phyloP scores from a whole-genome alignment of 352 stramenopile genomes.

The Globisporangium nodosum region DNA sequence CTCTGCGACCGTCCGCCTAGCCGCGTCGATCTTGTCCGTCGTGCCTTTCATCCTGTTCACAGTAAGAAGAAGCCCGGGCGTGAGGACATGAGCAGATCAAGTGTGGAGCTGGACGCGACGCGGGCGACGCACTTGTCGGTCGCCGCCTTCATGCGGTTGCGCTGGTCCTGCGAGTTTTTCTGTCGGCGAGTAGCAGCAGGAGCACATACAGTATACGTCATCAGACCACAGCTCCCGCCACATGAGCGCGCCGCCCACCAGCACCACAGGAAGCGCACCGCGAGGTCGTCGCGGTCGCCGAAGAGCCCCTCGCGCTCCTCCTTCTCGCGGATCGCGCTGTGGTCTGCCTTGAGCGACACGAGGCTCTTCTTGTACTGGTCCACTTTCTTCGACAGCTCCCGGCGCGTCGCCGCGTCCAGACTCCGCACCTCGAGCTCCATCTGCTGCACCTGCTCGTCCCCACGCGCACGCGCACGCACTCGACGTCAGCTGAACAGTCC shows the following conservation, averaged over 20 bases:
- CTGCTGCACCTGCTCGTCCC: constrained; percentile 65
- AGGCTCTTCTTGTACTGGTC: constrained; percentile 89
- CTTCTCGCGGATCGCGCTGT: constrained; percentile 79
- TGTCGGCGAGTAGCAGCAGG: not conserved
- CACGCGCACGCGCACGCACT: not conserved
- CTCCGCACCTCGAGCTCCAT: constrained; percentile 87
- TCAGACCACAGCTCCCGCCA: not conserved
- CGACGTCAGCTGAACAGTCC: not conserved
- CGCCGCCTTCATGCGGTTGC: constrained; percentile 68
- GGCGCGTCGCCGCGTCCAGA: constrained; percentile 67
- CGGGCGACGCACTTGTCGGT: constrained; percentile 64
- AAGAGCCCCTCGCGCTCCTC: constrained; percentile 83
- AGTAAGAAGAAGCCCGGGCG: not conserved
- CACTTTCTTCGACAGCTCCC: constrained; percentile 86
- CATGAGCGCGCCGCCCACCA: not conserved
- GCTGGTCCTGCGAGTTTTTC: constrained; percentile 65
- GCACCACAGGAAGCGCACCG: constrained; percentile 16
- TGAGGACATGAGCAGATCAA: not conserved
- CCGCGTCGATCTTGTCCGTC: constrained; percentile 72
- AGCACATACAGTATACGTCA: not conserved
- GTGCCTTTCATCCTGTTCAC: constrained; percentile 76
- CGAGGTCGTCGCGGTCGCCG: constrained; percentile 64
- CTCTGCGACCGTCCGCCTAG: constrained; percentile 74
- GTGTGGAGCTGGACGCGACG: not conserved
- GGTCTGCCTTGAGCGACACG: constrained; percentile 69